Evolutionary conservation across 345 rosid genomes (phyloP), one percentile per base, ranked within the genome.

Genomic region (Dipteronia sinensis): DNA sequence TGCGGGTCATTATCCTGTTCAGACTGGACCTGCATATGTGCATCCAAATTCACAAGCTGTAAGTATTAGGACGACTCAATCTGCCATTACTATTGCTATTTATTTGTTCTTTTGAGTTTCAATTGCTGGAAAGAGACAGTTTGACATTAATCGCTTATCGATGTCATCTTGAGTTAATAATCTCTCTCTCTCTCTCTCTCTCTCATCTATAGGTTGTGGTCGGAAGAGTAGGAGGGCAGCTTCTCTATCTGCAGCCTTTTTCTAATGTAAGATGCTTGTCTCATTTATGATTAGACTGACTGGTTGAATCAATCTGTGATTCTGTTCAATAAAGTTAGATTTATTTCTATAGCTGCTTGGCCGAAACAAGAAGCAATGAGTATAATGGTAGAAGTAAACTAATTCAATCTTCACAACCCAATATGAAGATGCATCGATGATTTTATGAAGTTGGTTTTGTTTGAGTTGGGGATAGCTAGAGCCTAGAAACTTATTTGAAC

Each of bases 191-290:
- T 72, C 69, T 78, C 53, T 53, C 29, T 8, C 47, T 72, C 69
- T 29, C 31, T 29, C 31, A 44, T 79, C 63, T 56, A 15, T 81
- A 94, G 98, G 89, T 91, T 72, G 79, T 90, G 95, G 83, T 88
- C 81, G 90, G 90, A 76, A 91, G 90, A 72, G 10, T 88, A 27
- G 95, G 95, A 22, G 95, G 95, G 64, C 98, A 91, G 85, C 86
- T 89, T 75, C 78, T 91, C 19, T 90, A 85, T 78, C n/a, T 93
- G 86, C 94, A 90, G 67, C 91, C 98, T 78, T 86, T 91, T 84
- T 67, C 92, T 72, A 93, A 89, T 81, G 97, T 94, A 86, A 88
- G 92, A 82, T 77, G 46, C 68, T 20, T 47, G 25, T 73, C 59
- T 31, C 38, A 47, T 55, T 20, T 22, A 78, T 42, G 38, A 25